These are phyloP conservation scores for Candida glucosophila DNA, from an alignment of 1,139 yeast genomes.

Conservation along the genomic window DNA sequence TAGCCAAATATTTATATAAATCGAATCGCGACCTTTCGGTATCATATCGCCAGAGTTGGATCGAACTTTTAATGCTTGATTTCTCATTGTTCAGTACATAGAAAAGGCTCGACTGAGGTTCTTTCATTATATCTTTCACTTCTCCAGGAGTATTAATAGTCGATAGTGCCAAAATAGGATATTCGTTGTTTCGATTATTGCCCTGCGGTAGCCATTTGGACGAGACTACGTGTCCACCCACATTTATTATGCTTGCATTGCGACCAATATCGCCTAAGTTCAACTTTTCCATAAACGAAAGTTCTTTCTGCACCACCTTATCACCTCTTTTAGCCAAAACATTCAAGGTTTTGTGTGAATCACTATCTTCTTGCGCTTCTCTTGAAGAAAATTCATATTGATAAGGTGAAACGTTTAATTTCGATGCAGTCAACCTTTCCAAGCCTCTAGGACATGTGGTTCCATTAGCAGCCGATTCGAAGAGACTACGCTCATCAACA, in stretches of 20 bases:
- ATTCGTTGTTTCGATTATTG: slow-evolving; percentile 4
- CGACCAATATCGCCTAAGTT: slow-evolving; percentile 15
- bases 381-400: too few relatives aligned
- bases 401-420: too few relatives aligned
- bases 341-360: background rate
- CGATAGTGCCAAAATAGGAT: slow-evolving; percentile 44
- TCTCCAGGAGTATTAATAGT: slow-evolving; percentile 25
- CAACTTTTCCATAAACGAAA: background rate
- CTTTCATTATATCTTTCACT: slow-evolving; percentile 15
- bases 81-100: slow-evolving; percentile 6
- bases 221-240: slow-evolving; percentile 50
- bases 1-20: slow-evolving; percentile 28
- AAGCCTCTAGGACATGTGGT: too few relatives aligned
- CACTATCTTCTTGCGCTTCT: too few relatives aligned
- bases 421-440: too few relatives aligned
- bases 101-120: slow-evolving; percentile 27
- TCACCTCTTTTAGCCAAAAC: background rate
- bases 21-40: slow-evolving; percentile 12
- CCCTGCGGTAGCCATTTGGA: slow-evolving; percentile 43
- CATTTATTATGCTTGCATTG: slow-evolving; percentile 37
- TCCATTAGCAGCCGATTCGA: too few relatives aligned
- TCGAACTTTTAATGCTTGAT: slow-evolving; percentile 20
- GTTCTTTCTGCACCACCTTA: background rate
- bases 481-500: slow-evolving; percentile 21
- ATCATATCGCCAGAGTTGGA: slow-evolving; percentile 43